A percentile compares a stretch with the other conserved stretches of the same genome.
phyloP scores from a whole-genome alignment of 371 early-diverging fungal genomes.

The Chytridiales sp. region DNA sequence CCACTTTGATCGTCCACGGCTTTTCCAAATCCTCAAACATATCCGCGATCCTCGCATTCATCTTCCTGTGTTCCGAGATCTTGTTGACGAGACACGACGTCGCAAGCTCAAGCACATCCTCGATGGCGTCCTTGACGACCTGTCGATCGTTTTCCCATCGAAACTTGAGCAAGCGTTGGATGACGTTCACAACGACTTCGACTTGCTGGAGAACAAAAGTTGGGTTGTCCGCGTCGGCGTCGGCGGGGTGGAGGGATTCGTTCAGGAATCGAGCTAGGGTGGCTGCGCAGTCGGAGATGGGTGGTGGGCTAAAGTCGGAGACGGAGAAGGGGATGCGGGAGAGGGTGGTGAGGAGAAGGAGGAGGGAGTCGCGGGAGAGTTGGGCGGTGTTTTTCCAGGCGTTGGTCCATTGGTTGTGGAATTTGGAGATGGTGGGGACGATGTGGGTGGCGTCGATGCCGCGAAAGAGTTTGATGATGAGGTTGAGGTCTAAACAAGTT shows the following conservation, averaged over 20 bases:
- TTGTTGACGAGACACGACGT: background rate
- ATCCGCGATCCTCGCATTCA: constrained; percentile 20
- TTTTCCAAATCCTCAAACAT: constrained; percentile 29
- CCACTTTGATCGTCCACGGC: constrained; percentile 29
- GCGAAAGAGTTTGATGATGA: background rate
- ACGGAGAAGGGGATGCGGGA: constrained; percentile 20
- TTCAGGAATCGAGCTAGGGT: constrained; percentile 7
- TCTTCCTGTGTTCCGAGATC: constrained; percentile 19
- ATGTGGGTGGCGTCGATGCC: background rate
- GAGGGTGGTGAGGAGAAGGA: constrained; percentile 16
- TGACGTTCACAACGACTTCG: constrained; percentile 23
- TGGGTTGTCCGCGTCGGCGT: constrained; percentile 3
- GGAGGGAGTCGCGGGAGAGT: background rate
- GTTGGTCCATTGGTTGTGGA: background rate
- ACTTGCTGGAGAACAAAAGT: constrained; percentile 15
- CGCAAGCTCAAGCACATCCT: constrained; percentile 12
- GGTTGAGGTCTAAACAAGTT: too few species aligned
- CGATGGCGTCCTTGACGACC: constrained; percentile 19
- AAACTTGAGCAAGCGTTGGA: constrained; percentile 29
- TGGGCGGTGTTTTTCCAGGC: constrained; percentile 12
- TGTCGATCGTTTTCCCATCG: constrained; percentile 17
- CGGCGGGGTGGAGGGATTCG: background rate
- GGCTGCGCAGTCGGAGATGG: background rate
- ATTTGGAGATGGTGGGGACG: background rate
- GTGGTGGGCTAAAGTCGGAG: constrained; percentile 12